Base-by-base conservation (phyloP, 108 stramenopile genomes). In the Fragilaria crotonensis region DNA sequence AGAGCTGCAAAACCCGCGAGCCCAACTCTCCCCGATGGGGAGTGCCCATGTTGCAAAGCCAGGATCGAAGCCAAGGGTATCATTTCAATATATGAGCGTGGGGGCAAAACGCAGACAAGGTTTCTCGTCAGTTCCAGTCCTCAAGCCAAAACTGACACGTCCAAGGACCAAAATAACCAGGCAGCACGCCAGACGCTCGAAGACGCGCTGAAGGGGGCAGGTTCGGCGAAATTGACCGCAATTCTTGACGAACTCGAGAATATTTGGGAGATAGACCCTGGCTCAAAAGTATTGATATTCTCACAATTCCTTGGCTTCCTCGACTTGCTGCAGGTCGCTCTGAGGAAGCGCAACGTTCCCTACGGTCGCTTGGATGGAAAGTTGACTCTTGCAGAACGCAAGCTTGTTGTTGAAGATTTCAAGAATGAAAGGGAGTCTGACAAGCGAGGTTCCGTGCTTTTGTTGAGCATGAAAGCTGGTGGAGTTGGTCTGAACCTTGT, bases 251-350 rank as follows among this genome's bases (percentile, higher is more conserved):
- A 93, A 53, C 74, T 93, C 7, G 64, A 89, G 45, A 59, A 61
- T 20, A 63, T 93, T 23, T 89, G 91, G 91, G 54, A 48, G 49
- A 44, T 72, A 26, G 79, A 88, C 48, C 79, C 81, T 21, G 78
- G 90, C 0, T 76, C 79, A 18, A 93, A 93, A 62, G 79, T 87
- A 0, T 64, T 93, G 31, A 67, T 89, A 20, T 93, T 87, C 65
- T 83, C 81, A 14, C 91, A 93, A 52, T 93, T 80, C 54, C 68
- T 93, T 3, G 87, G 91, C 18, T 87, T 93, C 57, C 60, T 93
- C 5, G 87, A 89, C 59, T 52, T 93, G 27, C 49, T 87, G 36
- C 70, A 78, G 33, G 36, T 52, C 22, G 48, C 70, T 25, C 65
- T 89, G 21, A 21, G 52, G 7, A 67, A 52, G 1, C 48, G 57